Percentiles rank a stretch among this genome's conserved stretches.
These are phyloP conservation scores for Neonectria faginata DNA, from an alignment of 2,329 filamentous ascomycete genomes.

Conservation along the genomic window DNA sequence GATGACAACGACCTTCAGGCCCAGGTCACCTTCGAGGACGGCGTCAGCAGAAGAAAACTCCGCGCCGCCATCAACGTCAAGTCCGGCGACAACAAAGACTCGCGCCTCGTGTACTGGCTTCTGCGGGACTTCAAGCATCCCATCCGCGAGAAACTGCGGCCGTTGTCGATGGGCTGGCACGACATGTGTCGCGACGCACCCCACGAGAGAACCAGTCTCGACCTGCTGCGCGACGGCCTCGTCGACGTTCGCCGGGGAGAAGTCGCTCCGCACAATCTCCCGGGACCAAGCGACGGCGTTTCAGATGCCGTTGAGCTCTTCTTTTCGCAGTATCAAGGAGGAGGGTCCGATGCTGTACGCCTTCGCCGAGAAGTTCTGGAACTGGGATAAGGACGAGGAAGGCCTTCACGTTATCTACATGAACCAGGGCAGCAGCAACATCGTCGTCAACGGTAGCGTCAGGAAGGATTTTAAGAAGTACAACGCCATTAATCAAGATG, in stretches of 20 bases:
- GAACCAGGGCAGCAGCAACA: conserved; percentile 25
- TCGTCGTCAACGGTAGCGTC: no score
- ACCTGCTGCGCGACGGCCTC: conserved; percentile 15
- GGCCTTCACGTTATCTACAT: conserved; percentile 28
- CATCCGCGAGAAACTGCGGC: background rate
- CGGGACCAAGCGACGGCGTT: conserved; percentile 22
- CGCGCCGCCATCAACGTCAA: conserved; percentile 29
- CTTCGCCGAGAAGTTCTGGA: conserved; percentile 20
- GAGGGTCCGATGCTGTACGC: conserved; percentile 20
- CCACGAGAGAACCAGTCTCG: conserved; percentile 9
- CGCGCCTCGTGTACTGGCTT: conserved; percentile 23
- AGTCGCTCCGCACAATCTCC: conserved; percentile 14
- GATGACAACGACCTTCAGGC: conserved; percentile 16
- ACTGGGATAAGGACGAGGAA: background rate
- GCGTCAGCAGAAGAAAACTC: background rate
- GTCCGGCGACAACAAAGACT: conserved; percentile 13
- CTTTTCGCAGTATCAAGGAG: conserved; percentile 14
- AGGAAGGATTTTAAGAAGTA: background rate
- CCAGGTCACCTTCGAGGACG: conserved; percentile 15
- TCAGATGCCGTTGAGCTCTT: conserved; percentile 24
- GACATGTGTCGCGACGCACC: conserved; percentile 3
- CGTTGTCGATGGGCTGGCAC: conserved; percentile 10
- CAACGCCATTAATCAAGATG: conserved; percentile 27
- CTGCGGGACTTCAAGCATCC: conserved; percentile 7
- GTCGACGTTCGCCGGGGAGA: conserved; percentile 7